Conservation (phyloP, 306 rosid genomes). For the Astragalus glycyphyllos region DNA sequence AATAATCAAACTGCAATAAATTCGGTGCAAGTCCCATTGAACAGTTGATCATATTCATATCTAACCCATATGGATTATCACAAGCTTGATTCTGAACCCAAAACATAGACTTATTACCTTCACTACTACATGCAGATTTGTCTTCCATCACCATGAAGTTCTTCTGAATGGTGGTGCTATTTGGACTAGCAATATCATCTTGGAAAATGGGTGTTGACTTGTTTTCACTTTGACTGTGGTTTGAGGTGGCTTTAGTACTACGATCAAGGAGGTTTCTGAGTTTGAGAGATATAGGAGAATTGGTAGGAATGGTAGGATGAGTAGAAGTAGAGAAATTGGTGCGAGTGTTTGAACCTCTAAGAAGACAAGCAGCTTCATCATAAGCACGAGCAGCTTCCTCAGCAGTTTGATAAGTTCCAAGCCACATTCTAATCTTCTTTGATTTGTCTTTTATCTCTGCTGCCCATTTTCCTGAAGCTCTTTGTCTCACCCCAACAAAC, state of each 20-base stretch:
- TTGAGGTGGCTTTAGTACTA: conserved; percentile 39
- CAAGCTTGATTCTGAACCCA: conserved; percentile 42
- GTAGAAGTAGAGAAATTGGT: conserved; percentile 68
- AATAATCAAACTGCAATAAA: conserved; percentile 38
- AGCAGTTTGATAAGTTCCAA: conserved; percentile 76
- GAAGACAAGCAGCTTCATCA: conserved; percentile 83
- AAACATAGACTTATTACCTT: conserved; percentile 48
- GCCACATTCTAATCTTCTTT: conserved; percentile 82
- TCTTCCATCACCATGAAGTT: conserved; percentile 35
- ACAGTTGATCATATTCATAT: conserved; percentile 52
- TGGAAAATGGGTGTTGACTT: conserved; percentile 35
- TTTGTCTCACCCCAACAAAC: conserved; percentile 84
- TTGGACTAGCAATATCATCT: neutral
- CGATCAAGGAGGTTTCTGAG: conserved; percentile 64
- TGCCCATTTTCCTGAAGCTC: conserved; percentile 94
- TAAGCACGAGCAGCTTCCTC: conserved; percentile 93
- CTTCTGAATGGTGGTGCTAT: neutral
- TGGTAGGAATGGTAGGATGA: conserved; percentile 32
- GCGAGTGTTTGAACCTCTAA: conserved; percentile 72
- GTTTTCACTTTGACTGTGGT: conserved; percentile 32
- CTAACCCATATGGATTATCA: conserved; percentile 46
- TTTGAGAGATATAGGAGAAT: conserved; percentile 71
- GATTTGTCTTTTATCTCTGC: conserved; percentile 94
- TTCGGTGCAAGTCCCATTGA: conserved; percentile 35
- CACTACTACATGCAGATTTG: conserved; percentile 20